phyloP scores from a whole-genome alignment of 2,329 filamentous ascomycete species.

The Scedosporium aurantiacum region DNA sequence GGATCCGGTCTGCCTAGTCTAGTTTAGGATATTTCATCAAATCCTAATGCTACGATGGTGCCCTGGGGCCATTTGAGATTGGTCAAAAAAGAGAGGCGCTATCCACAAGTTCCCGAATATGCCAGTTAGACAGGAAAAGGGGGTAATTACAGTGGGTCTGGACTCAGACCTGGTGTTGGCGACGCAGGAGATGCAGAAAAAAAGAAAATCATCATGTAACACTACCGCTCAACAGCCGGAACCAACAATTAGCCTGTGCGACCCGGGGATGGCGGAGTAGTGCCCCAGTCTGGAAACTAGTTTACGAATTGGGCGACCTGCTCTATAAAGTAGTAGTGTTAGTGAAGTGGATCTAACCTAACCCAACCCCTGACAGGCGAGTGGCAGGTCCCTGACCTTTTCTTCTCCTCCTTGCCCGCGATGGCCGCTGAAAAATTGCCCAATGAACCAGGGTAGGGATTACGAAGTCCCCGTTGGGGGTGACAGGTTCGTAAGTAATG shows the following conservation, averaged over 20 bases:
- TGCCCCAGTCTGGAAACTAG: not conserved
- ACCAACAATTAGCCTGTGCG: too few relatives aligned
- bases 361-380: not conserved
- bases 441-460: not conserved
- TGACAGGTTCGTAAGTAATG: too few relatives aligned
- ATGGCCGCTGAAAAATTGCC: not conserved
- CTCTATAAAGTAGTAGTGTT: not conserved
- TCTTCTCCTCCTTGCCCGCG: not conserved
- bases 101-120: not conserved
- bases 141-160: not conserved
- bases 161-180: not conserved
- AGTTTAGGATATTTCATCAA: not conserved
- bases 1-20: not conserved
- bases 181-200: not conserved
- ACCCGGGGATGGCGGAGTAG: too few relatives aligned
- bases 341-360: too few relatives aligned
- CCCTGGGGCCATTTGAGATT: not conserved
- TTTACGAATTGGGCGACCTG: not conserved
- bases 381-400: not conserved
- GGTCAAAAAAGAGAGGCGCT: not conserved
- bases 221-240: too few relatives aligned
- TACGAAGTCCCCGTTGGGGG: not conserved
- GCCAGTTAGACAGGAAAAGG: not conserved
- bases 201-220: too few relatives aligned
- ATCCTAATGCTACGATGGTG: not conserved